phyloP scores from a whole-genome alignment of 1,284 basidiomycete genomes.

The Malassezia yamatoensis region DNA sequence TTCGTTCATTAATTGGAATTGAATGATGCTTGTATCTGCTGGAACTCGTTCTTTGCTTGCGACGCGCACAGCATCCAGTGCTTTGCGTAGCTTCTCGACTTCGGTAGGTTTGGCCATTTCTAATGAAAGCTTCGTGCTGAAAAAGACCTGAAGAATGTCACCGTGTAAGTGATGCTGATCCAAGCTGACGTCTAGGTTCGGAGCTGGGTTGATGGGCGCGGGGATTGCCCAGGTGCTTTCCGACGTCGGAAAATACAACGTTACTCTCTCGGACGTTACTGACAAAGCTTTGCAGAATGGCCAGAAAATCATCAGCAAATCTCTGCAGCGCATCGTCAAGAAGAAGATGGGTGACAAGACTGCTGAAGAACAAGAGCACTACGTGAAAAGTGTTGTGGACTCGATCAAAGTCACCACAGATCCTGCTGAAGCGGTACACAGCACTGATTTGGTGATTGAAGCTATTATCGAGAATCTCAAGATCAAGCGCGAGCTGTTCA shows the following conservation, averaged over 20 bases:
- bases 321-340: conserved; percentile 52
- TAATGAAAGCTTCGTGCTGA: conserved; percentile 18
- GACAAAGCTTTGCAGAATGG: conserved; percentile 52
- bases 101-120: conserved; percentile 5
- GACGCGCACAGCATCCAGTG: conserved; percentile 1
- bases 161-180: conserved; percentile 29
- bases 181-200: conserved; percentile 25
- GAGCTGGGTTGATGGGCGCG: conserved; percentile 46
- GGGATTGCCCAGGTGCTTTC: conserved; percentile 46
- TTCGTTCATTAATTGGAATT: neutral
- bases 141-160: conserved; percentile 47
- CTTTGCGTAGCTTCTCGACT: conserved; percentile 12
- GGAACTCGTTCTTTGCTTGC: conserved; percentile 7
- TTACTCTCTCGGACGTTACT: conserved; percentile 49
- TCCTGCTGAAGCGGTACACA: conserved; percentile 51
- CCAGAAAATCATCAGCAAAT: conserved; percentile 54
- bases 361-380: conserved; percentile 47
- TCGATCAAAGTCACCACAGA: conserved; percentile 53
- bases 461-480: conserved; percentile 56
- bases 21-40: conserved; percentile 10
- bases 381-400: conserved; percentile 49
- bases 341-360: conserved; percentile 52
- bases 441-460: conserved; percentile 55
- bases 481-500: conserved; percentile 55
- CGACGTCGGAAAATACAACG: conserved; percentile 46